phyloP scores from a whole-genome alignment of 139 green algal species.

The Chlorella sorokiniana region DNA sequence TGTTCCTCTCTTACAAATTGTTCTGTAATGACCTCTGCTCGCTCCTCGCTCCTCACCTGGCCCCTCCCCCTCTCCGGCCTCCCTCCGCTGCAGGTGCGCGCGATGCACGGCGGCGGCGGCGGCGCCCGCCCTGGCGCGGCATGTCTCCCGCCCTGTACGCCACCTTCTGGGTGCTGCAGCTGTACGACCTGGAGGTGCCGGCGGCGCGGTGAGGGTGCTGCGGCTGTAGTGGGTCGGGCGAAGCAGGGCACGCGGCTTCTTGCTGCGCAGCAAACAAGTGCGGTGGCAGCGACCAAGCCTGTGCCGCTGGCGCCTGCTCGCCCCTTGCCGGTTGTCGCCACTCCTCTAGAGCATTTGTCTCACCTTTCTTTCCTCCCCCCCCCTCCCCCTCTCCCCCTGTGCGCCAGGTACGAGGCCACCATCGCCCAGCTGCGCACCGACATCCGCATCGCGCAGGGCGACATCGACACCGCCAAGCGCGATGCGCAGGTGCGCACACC shows the following conservation, averaged over 20 bases:
- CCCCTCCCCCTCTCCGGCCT: background rate
- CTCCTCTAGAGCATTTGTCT: background rate
- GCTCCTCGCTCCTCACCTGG: background rate
- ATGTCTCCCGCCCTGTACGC: constrained; percentile 71
- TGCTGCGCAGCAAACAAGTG: background rate
- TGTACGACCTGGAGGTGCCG: constrained; percentile 74
- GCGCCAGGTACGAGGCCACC: constrained; percentile 41
- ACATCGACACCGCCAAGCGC: constrained; percentile 14
- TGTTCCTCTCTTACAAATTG: background rate
- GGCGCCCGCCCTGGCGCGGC: constrained; percentile 40
- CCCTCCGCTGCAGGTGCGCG: background rate
- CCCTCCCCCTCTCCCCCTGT: background rate
- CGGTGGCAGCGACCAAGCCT: too few species aligned
- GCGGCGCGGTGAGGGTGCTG: constrained; percentile 27
- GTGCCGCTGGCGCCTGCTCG: too few species aligned
- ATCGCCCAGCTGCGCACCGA: constrained; percentile 38
- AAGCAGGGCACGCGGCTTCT: background rate
- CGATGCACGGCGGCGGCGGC: constrained; percentile 22
- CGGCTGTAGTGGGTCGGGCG: background rate
- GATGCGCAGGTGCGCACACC: background rate
- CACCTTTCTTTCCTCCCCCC: background rate
- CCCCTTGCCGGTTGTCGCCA: too few species aligned
- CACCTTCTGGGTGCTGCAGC: constrained; percentile 76
- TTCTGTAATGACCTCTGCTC: background rate
- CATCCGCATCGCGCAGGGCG: constrained; percentile 17